phyloP scores from a whole-genome alignment of 1,139 yeast species.

The Pichia cactophila region DNA sequence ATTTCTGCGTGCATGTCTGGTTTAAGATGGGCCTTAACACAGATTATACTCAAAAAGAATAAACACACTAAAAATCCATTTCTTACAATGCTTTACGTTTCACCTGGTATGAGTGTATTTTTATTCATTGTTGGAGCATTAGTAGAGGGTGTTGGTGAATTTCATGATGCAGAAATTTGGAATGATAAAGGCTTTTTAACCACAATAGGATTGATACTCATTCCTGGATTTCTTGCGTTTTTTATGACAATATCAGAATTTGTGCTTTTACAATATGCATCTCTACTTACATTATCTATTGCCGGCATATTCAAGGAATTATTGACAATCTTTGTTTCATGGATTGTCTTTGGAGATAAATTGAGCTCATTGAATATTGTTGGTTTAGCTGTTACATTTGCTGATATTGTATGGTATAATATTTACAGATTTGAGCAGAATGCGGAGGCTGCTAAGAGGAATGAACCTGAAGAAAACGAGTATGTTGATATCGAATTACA shows the following conservation, averaged over 20 bases:
- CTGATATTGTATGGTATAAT: conserved; percentile 79
- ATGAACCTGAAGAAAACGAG: conserved; percentile 9
- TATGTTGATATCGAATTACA: conserved; percentile 18
- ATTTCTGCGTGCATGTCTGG: conserved; percentile 81
- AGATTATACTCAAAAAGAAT: conserved; percentile 59
- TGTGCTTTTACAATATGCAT: conserved; percentile 71
- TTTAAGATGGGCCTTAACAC: conserved; percentile 91
- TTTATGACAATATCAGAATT: conserved; percentile 89
- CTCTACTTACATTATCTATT: conserved; percentile 76
- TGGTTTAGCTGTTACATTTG: conserved; percentile 72
- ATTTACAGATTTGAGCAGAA: conserved; percentile 43
- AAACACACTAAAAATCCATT: conserved; percentile 64
- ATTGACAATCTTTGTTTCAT: conserved; percentile 66
- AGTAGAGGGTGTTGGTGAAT: conserved; percentile 57
- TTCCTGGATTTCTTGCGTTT: conserved; percentile 86
- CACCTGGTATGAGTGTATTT: conserved; percentile 73
- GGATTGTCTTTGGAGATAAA: conserved; percentile 66
- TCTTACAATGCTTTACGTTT: conserved; percentile 76
- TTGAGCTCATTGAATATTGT: conserved; percentile 58
- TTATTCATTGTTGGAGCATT: conserved; percentile 53
- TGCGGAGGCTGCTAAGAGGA: conserved; percentile 6
- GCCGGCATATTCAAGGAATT: conserved; percentile 93
- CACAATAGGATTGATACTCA: conserved; percentile 52
- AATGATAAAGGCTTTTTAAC: conserved; percentile 41
- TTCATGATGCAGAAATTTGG: conserved; percentile 58